Base-by-base conservation (phyloP, 106 monocot genomes). In the Gastrodia elata region DNA sequence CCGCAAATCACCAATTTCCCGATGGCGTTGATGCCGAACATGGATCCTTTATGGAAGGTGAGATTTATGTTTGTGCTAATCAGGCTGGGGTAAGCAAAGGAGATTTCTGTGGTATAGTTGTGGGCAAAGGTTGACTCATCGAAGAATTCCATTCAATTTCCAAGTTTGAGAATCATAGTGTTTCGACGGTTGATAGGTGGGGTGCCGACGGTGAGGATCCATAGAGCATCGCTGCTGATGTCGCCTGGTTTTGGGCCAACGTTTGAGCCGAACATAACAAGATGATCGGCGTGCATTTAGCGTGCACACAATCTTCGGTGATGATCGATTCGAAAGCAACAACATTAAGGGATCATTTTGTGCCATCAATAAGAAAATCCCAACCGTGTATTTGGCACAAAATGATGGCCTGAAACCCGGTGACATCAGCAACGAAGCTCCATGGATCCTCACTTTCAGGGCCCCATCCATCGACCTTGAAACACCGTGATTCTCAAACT, bases 131-230 rank as follows among this genome's bases (percentile, higher is more conserved):
- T 35, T 0, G 73, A 73, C 52, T 73, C 77, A 22, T 72, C 76
- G 11, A 48, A 26, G 22, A 76, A 13, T 41, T 76, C 75, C 4
- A 15, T 20, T 0, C 71, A 71, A 25, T 72, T 72, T 1, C 81
- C 81, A 37, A 81, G 72, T 49, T 5, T 46, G 4, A 81, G 37
- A 2, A 64, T 25, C 6, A 71, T 26, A 16, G 13, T 25, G 14
- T 76, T 49, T n/a, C 22, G 30, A 22, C 81, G 15, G 39, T 74
- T 76, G 1, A 33, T 38, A 1, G 76, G 46, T 39, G 64, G 76
- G 10, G 81, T 73, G 3, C 74, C 74, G 7, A 80, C 74, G 10
- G 80, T 80, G 18, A 80, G 36, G 32, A 80, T 74, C 80, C 80
- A 80, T 0, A 74, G 80, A 14, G 80, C 80, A 39, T 80, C 80